Percentiles rank a stretch among this genome's conserved stretches.
Conservation (phyloP, 1,284 basidiomycete genomes). For the Limonomyces culmigenus region DNA sequence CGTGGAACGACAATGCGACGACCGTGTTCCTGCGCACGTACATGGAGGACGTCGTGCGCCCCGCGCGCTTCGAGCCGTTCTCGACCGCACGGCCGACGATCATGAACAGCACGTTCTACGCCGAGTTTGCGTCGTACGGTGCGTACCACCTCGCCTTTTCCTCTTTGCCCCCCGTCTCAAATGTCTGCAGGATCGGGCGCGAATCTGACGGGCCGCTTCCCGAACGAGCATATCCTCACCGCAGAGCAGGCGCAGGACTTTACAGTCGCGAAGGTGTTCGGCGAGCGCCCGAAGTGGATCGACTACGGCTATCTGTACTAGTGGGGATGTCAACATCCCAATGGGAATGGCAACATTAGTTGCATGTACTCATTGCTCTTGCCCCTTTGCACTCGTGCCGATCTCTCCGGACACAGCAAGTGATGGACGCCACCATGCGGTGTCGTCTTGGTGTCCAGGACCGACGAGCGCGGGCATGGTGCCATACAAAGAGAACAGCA, state of each 20-base stretch:
- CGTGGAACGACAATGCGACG: constrained; percentile 44
- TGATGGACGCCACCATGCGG: too few species aligned
- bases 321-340: too few species aligned
- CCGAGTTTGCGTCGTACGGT: constrained; percentile 41
- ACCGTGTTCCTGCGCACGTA: constrained; percentile 34
- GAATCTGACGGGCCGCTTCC: constrained; percentile 24
- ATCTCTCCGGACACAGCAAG: too few species aligned
- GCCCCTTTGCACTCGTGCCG: too few species aligned
- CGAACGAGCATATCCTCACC: constrained; percentile 30
- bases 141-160: constrained; percentile 1
- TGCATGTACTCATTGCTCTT: too few species aligned
- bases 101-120: constrained; percentile 39
- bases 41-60: constrained; percentile 41
- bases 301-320: too few species aligned
- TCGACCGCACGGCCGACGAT: constrained; percentile 26
- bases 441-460: too few species aligned
- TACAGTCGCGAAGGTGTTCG: constrained; percentile 31
- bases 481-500: too few species aligned
- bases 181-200: constrained; percentile 32
- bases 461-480: too few species aligned
- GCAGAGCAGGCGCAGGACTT: constrained; percentile 21
- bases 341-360: too few species aligned
- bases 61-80: constrained; percentile 35
- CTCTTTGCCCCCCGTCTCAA: neutral
- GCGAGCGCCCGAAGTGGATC: constrained; percentile 33